These are phyloP conservation scores for Pelagophyceae sp. DNA, from an alignment of 352 stramenopile genomes.

Conservation along the genomic window DNA sequence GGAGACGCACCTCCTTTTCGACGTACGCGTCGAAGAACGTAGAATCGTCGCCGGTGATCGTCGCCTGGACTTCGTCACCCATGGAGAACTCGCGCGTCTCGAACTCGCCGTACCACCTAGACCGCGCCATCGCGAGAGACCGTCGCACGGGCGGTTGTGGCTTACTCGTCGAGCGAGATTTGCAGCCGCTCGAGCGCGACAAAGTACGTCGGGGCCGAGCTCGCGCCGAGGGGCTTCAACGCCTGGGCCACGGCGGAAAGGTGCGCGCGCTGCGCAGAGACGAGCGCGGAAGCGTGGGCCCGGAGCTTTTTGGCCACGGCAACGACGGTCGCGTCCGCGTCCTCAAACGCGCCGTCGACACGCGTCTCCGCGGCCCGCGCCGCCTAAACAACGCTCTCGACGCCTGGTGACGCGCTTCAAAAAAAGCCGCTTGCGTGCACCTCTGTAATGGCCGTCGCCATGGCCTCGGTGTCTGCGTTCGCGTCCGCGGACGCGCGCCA, in stretches of 20 bases:
- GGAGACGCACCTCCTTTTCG: not conserved
- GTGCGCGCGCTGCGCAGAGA: not conserved
- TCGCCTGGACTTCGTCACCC: not conserved
- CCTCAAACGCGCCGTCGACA: not conserved
- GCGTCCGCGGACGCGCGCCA: not conserved
- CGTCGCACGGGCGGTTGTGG: no score
- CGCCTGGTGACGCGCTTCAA: no score
- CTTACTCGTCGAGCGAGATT: no score
- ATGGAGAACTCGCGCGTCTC: not conserved
- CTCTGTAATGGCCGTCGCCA: not conserved
- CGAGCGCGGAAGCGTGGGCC: not conserved
- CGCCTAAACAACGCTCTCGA: no score
- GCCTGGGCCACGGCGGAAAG: not conserved
- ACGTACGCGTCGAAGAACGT: not conserved
- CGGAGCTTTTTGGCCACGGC: not conserved
- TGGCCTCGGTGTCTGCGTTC: not conserved
- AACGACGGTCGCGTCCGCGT: not conserved
- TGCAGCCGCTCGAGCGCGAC: no score
- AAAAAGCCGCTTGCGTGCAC: no score
- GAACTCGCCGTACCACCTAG: not conserved
- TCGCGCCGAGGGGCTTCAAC: not conserved
- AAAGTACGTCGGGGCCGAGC: no score
- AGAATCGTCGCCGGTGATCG: not conserved
- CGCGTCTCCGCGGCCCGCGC: not conserved
- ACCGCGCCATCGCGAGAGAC: no score